Evolutionary conservation across 129 eudicot genomes (phyloP).

Genomic region (Tanacetum coccineum): DNA sequence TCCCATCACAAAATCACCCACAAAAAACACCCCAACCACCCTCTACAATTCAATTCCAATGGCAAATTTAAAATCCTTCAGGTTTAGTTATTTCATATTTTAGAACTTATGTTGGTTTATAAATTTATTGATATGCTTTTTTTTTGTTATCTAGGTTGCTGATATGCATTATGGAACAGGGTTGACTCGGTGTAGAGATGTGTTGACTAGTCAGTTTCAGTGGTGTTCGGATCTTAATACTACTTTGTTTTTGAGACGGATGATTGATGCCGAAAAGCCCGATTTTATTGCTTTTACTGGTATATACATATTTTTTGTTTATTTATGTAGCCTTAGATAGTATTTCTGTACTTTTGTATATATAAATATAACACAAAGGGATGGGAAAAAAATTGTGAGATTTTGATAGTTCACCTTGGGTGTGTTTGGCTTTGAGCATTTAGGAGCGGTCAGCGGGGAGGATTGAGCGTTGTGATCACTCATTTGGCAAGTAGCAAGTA

Average conservation of each 20-base stretch:
- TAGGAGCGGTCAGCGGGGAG: too few species aligned
- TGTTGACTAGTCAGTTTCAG: constrained; percentile 52
- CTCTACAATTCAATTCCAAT: constrained; percentile 70
- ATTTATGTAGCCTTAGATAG: background rate
- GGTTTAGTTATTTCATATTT: too few species aligned
- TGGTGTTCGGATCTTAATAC: constrained; percentile 82
- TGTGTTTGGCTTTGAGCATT: too few species aligned
- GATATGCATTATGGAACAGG: constrained; percentile 98
- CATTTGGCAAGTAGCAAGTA: too few species aligned
- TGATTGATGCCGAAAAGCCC: constrained; percentile 76
- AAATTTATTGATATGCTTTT: background rate
- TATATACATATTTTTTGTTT: background rate
- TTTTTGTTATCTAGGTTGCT: constrained; percentile 59
- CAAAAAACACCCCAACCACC: constrained; percentile 60
- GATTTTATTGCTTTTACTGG: too few species aligned
- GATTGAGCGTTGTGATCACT: too few species aligned
- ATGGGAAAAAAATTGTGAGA: too few species aligned
- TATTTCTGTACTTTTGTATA: too few species aligned
- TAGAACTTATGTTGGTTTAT: background rate
- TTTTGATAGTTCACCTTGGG: too few species aligned
- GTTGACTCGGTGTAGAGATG: constrained; percentile 79
- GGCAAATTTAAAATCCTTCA: constrained; percentile 94
- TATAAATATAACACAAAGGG: too few species aligned
- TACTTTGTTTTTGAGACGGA: constrained; percentile 56
- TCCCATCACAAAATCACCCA: constrained; percentile 38